A percentile compares a stretch with the other conserved stretches of the same genome.
Evolutionary conservation across 2,329 filamentous ascomycete species (phyloP).

Genomic region (Cladosporium sp.): DNA sequence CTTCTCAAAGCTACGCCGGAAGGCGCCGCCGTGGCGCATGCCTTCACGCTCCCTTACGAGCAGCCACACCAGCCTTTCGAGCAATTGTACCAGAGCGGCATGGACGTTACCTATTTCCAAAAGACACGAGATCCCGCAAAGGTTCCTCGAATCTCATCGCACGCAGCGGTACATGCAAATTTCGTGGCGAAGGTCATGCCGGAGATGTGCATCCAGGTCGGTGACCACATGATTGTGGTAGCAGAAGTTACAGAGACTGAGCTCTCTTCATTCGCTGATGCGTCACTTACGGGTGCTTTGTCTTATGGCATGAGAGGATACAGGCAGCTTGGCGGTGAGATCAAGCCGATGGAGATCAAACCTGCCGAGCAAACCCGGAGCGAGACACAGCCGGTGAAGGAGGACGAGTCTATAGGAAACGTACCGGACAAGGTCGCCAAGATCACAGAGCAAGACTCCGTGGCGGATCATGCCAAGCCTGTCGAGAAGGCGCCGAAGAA

Average conservation of each 20-base stretch:
- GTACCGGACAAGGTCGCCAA: not conserved
- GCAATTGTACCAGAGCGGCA: not conserved
- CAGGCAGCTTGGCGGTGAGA: conserved; percentile 19
- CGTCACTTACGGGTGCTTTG: conserved; percentile 16
- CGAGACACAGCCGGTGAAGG: not conserved
- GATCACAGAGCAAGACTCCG: not conserved
- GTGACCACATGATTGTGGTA: conserved; percentile 50
- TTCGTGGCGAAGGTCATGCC: conserved; percentile 39
- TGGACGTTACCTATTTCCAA: not conserved
- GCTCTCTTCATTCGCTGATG: too few relatives aligned
- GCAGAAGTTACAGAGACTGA: conserved; percentile 38
- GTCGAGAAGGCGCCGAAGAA: not conserved
- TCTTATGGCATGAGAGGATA: conserved; percentile 27
- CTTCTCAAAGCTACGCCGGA: conserved; percentile 41
- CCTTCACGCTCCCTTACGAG: conserved; percentile 34
- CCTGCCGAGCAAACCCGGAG: not conserved
- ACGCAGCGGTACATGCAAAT: conserved; percentile 29
- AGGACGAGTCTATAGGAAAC: not conserved
- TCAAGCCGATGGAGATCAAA: conserved; percentile 7
- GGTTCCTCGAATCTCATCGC: conserved; percentile 8
- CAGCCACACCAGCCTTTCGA: conserved; percentile 27
- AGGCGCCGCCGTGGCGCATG: conserved; percentile 36
- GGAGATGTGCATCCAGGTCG: conserved; percentile 42
- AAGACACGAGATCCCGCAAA: not conserved
- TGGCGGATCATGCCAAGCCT: too few relatives aligned